Evolutionary conservation across 2,329 filamentous ascomycete species (phyloP), one percentile per base, ranked within the genome.

Genomic region (Cladosporium sp.): DNA sequence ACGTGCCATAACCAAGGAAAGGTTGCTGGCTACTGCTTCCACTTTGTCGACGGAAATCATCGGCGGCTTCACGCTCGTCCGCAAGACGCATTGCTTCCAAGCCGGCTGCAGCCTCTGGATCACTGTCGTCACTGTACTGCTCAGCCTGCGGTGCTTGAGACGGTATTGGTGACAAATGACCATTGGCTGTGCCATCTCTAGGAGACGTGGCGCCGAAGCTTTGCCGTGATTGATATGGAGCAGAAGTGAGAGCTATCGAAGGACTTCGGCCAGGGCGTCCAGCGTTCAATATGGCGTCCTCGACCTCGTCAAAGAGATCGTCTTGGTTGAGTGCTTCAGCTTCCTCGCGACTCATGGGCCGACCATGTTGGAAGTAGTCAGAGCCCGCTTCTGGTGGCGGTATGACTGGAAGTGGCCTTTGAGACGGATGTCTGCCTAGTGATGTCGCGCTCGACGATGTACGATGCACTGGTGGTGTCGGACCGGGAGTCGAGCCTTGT

Each of bases 81-180:
- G 92, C 93, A 79, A 93, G 87, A 66, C 88, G 88, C 85, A 98
- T 88, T 70, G 93, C 93, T 74, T 91, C 86, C 60, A 96, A 80
- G 18, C 95, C 94, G 67, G 92, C 92, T 46, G 90, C 89, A 23
- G 91, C 94, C 77, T 97, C 94, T 0, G 91, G 88, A 74, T 98
- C 94, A 74, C 92, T 96, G 58, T 96, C 92, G 63, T 94, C 90
- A 68, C 83, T 83, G 70, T 84, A 84, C 6, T 80, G 68, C 13
- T 60, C 79, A 66, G 79, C 79, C 66, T 82, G 81, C 66, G 81
- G 80, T 46, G 80, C 76, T 65, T 80, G 75, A 63, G 80, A 79
- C 1, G 77, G 75, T 4, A 77, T 79, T 5, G 81, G 82, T 5
- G 73, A 81, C 13, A 79, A 74, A 67, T 80, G 80, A 2, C 82